Conservation (phyloP, 2,329 filamentous ascomycete species). For the Niveomyces coronatus region DNA sequence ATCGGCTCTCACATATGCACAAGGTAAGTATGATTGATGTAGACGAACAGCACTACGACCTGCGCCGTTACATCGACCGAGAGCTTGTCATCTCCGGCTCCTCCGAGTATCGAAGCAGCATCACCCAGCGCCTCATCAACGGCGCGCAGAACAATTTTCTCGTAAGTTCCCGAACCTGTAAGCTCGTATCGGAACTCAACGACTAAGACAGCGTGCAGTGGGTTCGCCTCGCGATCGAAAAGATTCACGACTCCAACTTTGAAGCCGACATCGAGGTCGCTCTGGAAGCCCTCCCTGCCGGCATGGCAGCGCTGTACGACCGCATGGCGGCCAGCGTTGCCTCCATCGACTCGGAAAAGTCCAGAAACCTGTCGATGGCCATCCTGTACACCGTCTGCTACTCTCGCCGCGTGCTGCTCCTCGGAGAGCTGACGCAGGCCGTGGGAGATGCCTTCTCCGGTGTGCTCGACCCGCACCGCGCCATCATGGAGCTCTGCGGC, state of each 20-base stretch:
- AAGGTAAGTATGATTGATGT: constrained; percentile 3
- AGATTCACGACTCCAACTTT: constrained; percentile 18
- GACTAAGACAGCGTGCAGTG: too few species aligned
- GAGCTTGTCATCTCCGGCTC: constrained; percentile 11
- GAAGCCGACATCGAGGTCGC: constrained; percentile 15
- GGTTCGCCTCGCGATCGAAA: constrained; percentile 20
- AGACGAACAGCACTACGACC: constrained; percentile 13
- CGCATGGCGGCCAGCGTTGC: constrained; percentile 20
- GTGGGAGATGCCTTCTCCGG: constrained; percentile 12
- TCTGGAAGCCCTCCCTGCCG: constrained; percentile 19
- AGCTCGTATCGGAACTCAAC: too few species aligned
- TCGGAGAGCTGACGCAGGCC: constrained; percentile 16
- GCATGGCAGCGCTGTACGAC: constrained; percentile 23
- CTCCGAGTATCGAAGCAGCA: constrained; percentile 12
- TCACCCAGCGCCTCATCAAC: constrained; percentile 16
- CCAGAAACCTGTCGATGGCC: constrained; percentile 11
- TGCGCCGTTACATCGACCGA: constrained; percentile 13
- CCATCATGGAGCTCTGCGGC: constrained; percentile 20
- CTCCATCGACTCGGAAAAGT: constrained; percentile 3
- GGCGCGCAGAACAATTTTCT: constrained; percentile 21
- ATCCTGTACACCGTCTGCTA: constrained; percentile 18
- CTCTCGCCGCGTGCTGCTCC: constrained; percentile 14
- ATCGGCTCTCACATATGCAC: constrained; percentile 9
- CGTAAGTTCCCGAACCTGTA: background rate
- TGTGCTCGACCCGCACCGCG: constrained; percentile 16